Base-by-base conservation (phyloP, 148 eudicot genomes). In the Salicornia ramosissima region DNA sequence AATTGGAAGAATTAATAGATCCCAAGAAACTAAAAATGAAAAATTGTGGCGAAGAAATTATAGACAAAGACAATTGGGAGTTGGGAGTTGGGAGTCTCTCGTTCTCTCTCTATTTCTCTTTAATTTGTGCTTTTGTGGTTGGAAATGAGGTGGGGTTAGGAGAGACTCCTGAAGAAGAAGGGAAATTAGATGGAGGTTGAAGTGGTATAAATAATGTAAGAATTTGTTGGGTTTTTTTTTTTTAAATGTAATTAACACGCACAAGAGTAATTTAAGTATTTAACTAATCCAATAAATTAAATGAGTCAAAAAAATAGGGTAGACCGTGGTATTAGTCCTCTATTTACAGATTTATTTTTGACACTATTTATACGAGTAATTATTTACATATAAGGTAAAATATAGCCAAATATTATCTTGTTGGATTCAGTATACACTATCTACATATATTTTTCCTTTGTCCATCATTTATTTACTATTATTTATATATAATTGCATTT, bases 81-180 rank as follows among this genome's bases (percentile, higher is more conserved):
- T 30, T 22, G 12, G 25, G 39, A 54, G 40, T 22, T 33, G 25
- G 46, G 65, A 61, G 57, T 65, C 65, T 71, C 70, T 65, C 49
- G 2, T 18, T 50, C 40, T 33, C 4, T 56, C 12, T 22, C 29
- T 53, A 36, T 36, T 28, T 63, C 49, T 68, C 6, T 71, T 33
- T 49, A 18, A 19, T 18, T 70, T 31, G 31, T 15, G 52, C 11
- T 19, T 6, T 14, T 69, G 69, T 76, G 59, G 79, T 76, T 77
- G 77, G 74, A 55, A 73, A 69, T 62, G 81, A 36, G 74, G 80
- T 67, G 52, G 60, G 58, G 70, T 57, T 74, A 61, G 83, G 80
- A 77, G 73, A 66, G 80, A 77, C 80, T 69, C 74, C 70, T 70
- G 66, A 65, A 60, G 57, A 69, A 72, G 72, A 56, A 68, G 52